These are phyloP conservation scores for Mollisia scopiformis DNA, from an alignment of 2,329 filamentous ascomycete genomes.

Conservation along the genomic window DNA sequence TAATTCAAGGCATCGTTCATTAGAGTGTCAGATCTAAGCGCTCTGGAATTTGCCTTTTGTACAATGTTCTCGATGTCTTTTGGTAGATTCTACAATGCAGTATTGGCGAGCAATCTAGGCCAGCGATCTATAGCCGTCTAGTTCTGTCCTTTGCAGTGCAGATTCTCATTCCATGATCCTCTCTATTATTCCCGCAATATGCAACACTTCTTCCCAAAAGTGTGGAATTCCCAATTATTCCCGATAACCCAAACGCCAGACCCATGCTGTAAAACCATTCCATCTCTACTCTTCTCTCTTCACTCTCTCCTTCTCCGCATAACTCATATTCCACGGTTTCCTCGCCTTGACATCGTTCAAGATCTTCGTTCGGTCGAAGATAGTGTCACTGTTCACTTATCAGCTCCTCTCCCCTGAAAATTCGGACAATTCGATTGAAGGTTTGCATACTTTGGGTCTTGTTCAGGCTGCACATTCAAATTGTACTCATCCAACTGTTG, in stretches of 20 bases:
- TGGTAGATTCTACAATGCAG: neutral
- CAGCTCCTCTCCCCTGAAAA: neutral
- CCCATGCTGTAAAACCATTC: neutral
- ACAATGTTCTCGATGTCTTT: too few species aligned
- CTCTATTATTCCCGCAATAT: neutral
- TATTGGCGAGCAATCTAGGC: neutral
- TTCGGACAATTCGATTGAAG: neutral
- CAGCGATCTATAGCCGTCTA: too few species aligned
- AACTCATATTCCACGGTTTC: constrained; percentile 30
- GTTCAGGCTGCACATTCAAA: constrained; percentile 13
- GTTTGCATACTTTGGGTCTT: constrained; percentile 19
- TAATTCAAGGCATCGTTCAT: neutral
- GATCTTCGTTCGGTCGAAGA: constrained; percentile 26
- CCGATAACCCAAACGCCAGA: neutral
- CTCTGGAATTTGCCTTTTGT: neutral
- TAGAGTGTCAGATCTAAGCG: neutral
- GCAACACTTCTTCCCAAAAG: neutral
- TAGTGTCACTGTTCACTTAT: constrained; percentile 16
- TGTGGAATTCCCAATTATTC: neutral
- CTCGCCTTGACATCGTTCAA: constrained; percentile 24
- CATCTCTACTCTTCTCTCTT: neutral
- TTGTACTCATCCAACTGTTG: constrained; percentile 26
- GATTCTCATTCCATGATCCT: neutral
- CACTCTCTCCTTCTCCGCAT: constrained; percentile 20
- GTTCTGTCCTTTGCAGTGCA: too few species aligned